Percentiles rank a stretch among this genome's conserved stretches.
phyloP scores from a whole-genome alignment of 441 rosid genomes.

The Arabidopsis lyrata region DNA sequence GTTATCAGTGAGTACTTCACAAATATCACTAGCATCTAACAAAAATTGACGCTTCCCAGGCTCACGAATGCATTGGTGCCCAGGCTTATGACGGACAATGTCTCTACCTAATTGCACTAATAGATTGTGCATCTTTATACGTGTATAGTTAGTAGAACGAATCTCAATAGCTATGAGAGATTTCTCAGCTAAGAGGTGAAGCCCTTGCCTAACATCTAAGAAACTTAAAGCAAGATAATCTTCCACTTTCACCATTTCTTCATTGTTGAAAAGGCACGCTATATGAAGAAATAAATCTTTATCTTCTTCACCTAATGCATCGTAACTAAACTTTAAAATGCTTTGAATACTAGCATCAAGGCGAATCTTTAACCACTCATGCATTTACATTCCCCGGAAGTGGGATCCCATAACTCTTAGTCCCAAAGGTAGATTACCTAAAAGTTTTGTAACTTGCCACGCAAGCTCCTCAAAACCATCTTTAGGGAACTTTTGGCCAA shows the following conservation, averaged over 20 bases:
- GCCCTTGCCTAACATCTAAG: background rate
- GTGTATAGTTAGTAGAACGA: too few species aligned
- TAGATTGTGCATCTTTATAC: too few species aligned
- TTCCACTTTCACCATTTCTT: background rate
- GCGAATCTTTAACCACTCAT: background rate
- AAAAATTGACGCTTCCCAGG: too few species aligned
- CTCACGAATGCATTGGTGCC: too few species aligned
- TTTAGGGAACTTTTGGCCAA: background rate
- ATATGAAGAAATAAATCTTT: background rate
- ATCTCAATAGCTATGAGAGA: too few species aligned
- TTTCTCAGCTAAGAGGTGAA: too few species aligned
- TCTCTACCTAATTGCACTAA: too few species aligned
- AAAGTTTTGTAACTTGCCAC: background rate
- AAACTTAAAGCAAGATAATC: background rate
- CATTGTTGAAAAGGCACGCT: background rate
- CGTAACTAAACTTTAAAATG: background rate
- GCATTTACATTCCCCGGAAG: background rate
- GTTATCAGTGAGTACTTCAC: too few species aligned
- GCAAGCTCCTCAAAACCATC: background rate
- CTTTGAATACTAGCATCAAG: background rate
- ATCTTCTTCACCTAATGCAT: background rate
- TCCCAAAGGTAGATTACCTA: background rate
- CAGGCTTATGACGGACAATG: too few species aligned
- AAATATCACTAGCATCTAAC: too few species aligned
- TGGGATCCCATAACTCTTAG: background rate